phyloP scores from a whole-genome alignment of 441 rosid genomes.

The Corymbia calophylla region DNA sequence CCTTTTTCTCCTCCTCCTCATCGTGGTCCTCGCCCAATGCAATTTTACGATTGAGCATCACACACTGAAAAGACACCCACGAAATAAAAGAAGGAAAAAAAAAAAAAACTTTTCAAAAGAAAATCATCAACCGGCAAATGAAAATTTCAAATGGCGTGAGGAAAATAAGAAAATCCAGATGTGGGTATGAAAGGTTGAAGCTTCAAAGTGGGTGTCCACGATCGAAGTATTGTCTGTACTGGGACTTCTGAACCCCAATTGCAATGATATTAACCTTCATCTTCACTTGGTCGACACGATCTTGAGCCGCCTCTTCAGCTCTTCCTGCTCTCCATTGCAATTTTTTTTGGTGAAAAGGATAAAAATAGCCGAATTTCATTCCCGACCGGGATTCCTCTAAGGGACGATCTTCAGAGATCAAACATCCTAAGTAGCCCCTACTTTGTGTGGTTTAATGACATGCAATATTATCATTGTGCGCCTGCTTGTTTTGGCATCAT shows the following conservation, averaged over 20 bases:
- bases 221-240: background rate
- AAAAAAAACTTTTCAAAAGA: background rate
- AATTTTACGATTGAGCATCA: background rate
- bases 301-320: background rate
- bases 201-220: background rate
- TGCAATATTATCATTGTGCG: background rate
- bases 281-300: background rate
- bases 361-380: background rate
- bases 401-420: background rate
- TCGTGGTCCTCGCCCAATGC: background rate
- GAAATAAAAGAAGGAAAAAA: too few relatives aligned
- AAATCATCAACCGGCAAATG: background rate
- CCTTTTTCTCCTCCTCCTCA: background rate
- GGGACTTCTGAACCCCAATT: too few relatives aligned
- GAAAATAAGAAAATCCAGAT: background rate
- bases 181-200: background rate
- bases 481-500: background rate
- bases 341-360: rapidly evolving
- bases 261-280: too few relatives aligned
- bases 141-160: background rate
- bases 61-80: background rate
- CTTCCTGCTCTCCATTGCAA: background rate
- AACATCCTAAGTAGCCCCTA: background rate
- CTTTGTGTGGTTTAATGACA: background rate
- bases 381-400: background rate